Conservation (phyloP, 805 yeast species). For the Maudiozyma serrabonitensis region DNA sequence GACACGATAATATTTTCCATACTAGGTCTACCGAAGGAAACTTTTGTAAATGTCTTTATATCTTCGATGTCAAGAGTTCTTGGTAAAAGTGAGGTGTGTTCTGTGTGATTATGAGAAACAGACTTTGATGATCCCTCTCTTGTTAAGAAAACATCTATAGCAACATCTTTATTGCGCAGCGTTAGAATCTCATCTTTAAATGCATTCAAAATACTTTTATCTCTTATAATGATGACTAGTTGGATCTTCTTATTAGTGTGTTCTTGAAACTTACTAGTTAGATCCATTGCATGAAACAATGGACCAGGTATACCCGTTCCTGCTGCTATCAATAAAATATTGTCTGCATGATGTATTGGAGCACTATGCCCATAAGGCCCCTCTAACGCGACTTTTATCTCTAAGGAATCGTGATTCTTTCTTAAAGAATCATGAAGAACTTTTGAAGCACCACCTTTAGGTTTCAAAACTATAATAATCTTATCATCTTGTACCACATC, state of each 20-base stretch:
- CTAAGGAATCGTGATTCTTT: constrained; percentile 21
- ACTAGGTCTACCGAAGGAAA: constrained; percentile 40
- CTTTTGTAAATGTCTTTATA: constrained; percentile 25
- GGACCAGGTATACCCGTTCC: constrained; percentile 69
- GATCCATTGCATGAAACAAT: constrained; percentile 36
- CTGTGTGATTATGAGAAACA: background rate
- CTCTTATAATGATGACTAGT: constrained; percentile 12
- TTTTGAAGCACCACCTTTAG: constrained; percentile 40
- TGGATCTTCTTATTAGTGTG: constrained; percentile 6
- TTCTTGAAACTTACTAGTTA: constrained; percentile 8
- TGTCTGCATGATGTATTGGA: constrained; percentile 41
- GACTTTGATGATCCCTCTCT: background rate
- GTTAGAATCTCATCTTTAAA: constrained; percentile 11
- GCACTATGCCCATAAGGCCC: constrained; percentile 62
- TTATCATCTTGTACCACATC: constrained; percentile 28
- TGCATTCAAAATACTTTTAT: constrained; percentile 12
- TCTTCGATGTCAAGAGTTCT: background rate
- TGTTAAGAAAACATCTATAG: constrained; percentile 15
- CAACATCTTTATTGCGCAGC: constrained; percentile 9
- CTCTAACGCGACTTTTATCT: constrained; percentile 38
- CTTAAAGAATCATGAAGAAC: constrained; percentile 23
- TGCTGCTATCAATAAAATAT: constrained; percentile 55
- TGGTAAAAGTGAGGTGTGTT: background rate
- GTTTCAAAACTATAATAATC: constrained; percentile 34
- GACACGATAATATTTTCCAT: constrained; percentile 32